Conservation (phyloP, 2,329 filamentous ascomycete genomes). For the Colletotrichum cordylinicola region DNA sequence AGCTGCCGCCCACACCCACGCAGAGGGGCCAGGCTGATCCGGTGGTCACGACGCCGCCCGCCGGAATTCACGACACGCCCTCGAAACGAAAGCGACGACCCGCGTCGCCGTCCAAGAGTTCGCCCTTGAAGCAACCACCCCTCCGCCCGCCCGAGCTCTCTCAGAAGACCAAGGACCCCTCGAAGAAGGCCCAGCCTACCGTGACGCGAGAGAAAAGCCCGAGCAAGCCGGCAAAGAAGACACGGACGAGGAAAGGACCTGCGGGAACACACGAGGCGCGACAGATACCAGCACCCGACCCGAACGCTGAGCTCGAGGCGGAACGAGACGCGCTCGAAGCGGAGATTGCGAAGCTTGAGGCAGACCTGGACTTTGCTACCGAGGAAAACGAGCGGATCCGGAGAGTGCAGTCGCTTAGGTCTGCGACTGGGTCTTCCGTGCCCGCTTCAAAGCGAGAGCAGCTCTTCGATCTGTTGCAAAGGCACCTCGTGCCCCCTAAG, state of each 20-base stretch:
- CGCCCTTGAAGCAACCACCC: slow-evolving; percentile 54
- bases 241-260: not conserved
- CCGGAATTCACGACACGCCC: slow-evolving; percentile 66
- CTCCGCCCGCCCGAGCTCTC: slow-evolving; percentile 30
- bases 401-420: slow-evolving; percentile 42
- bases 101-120: slow-evolving; percentile 43
- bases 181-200: slow-evolving; percentile 22
- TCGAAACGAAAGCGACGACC: slow-evolving; percentile 53
- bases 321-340: slow-evolving; percentile 57
- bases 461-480: slow-evolving; percentile 46
- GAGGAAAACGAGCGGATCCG: slow-evolving; percentile 64
- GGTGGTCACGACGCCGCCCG: slow-evolving; percentile 58
- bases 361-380: slow-evolving; percentile 62
- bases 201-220: not conserved
- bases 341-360: slow-evolving; percentile 62
- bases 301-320: slow-evolving; percentile 54
- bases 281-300: slow-evolving; percentile 44
- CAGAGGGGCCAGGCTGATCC: slow-evolving; percentile 55
- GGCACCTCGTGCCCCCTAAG: slow-evolving; percentile 45
- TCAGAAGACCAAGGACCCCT: not conserved
- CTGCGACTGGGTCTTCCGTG: slow-evolving; percentile 28
- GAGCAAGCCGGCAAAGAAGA: not conserved
- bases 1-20: slow-evolving; percentile 65
- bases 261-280: slow-evolving; percentile 42
- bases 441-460: slow-evolving; percentile 39